Percentiles rank a stretch among this genome's conserved stretches.
phyloP scores from a whole-genome alignment of 257 asterid species.

The Salvia miltiorrhiza region DNA sequence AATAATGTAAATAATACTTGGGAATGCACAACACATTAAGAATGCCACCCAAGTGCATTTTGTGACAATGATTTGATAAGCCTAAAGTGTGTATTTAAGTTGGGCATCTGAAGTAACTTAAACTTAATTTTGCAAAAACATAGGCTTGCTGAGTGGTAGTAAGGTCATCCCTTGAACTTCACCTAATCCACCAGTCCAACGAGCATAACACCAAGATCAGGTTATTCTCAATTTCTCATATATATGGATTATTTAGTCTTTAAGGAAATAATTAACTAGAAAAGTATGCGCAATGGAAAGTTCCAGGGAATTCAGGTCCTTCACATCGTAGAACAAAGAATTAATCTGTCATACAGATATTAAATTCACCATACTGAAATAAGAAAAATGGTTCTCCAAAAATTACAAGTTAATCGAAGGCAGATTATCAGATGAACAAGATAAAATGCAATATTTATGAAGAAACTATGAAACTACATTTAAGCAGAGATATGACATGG shows the following conservation, averaged over 20 bases:
- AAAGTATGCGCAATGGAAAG: no score
- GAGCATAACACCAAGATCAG: not conserved
- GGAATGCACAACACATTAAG: not conserved
- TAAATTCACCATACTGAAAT: not conserved
- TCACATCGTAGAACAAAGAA: not conserved
- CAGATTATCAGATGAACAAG: not conserved
- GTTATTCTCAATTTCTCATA: not conserved
- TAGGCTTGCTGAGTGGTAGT: no score
- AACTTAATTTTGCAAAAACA: no score
- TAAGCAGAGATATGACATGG: not conserved
- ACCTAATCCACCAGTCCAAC: no score
- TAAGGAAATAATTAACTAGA: no score
- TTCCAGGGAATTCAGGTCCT: no score
- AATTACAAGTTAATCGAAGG: not conserved
- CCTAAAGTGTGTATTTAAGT: no score
- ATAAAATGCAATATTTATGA: not conserved
- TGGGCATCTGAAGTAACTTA: no score
- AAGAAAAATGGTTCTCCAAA: not conserved
- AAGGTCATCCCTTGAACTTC: no score
- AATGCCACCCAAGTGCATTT: not conserved
- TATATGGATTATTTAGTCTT: not conserved
- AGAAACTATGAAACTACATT: not conserved
- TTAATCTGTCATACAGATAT: not conserved
- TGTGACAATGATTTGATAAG: no score
- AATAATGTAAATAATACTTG: conserved; percentile 12